Conservation (phyloP, 2,329 filamentous ascomycete genomes). For the Graphiopsis chlorocephala region DNA sequence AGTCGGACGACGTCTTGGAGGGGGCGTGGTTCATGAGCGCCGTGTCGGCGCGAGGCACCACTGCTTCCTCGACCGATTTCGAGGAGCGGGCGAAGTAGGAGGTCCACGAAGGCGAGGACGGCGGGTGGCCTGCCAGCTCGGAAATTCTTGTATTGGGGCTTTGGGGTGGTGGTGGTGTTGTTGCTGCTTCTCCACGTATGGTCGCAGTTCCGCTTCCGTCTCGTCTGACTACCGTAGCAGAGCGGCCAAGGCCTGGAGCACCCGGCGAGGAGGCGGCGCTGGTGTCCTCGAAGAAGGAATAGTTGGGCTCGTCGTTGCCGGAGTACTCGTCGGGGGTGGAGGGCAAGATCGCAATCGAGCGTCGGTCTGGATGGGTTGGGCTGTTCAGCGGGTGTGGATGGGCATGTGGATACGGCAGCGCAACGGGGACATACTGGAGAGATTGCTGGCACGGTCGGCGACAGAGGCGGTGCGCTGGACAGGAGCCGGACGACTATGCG, state of each 20-base stretch:
- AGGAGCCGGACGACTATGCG: constrained; percentile 2
- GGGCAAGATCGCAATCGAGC: constrained; percentile 24
- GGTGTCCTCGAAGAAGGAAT: constrained; percentile 18
- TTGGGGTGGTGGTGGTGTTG: not conserved
- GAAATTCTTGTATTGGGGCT: not conserved
- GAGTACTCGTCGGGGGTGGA: constrained; percentile 17
- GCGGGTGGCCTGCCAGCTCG: constrained; percentile 5
- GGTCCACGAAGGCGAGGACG: constrained; percentile 15
- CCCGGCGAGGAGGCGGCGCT: constrained; percentile 18
- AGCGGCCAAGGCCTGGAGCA: constrained; percentile 23
- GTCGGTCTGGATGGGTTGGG: constrained; percentile 21
- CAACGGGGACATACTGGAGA: constrained; percentile 13
- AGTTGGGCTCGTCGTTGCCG: constrained; percentile 7
- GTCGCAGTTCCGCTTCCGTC: constrained; percentile 8
- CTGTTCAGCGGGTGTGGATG: constrained; percentile 1
- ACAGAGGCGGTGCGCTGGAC: constrained; percentile 11
- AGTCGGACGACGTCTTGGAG: constrained; percentile 35
- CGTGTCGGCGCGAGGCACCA: constrained; percentile 15
- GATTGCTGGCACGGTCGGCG: not conserved
- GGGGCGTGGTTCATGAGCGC: constrained; percentile 33
- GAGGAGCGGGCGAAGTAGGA: constrained; percentile 14
- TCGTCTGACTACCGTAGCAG: constrained; percentile 28
- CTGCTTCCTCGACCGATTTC: constrained; percentile 8
- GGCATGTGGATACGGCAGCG: not conserved
- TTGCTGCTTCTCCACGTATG: not conserved